Base-by-base conservation (phyloP, 495 filamentous ascomycete genomes). In the Penicillium robsamsonii region DNA sequence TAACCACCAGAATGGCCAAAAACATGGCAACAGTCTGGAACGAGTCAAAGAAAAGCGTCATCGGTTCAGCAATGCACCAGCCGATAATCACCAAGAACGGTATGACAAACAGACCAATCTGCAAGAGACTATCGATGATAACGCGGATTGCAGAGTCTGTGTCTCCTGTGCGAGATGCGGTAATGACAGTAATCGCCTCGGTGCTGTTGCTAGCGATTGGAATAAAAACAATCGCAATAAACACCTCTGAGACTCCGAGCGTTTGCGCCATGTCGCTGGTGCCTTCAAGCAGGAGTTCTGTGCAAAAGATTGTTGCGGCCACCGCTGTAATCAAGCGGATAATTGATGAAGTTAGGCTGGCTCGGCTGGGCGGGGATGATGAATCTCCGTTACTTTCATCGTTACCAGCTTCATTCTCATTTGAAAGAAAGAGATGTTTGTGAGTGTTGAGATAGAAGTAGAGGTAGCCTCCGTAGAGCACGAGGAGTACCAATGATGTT, bases 381-480 rank as follows among this genome's bases (percentile, higher is more conserved):
- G 49, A 35, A 7, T 17, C 15, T 46, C 41, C 43, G 8, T 42
- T 50, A 22, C 62, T 42, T 25, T 60, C 64, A 10, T 59, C 58
- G 1, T 42, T 29, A 22, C 40, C 25, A 35, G 52, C 53, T 45
- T 64, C 63, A 10, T 43, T n/a, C 15, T 57, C 49, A 2, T 35
- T 53, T 4, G 58, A 48, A 20, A 81, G 82, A 63, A 65, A 59
- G 10, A 68, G 50, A 15, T 63, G 55, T 3, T 53, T 53, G 46
- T 70, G 63, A 22, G 65, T 57, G 53, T 53, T 59, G 41, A 74
- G 46, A 53, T 63, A 55, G 59, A 71, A 91, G 18, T 87, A 59
- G 41, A 91, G 78, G 62, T 90, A 91, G 2, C 88, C 72, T 41
- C 81, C 66, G 64, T 91, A 91, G 5, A 90, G 79, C 29, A 87